A percentile compares a stretch with the other conserved stretches of the same genome.
phyloP scores from a whole-genome alignment of 306 rosid species.

The Hippophae gyantsensis region DNA sequence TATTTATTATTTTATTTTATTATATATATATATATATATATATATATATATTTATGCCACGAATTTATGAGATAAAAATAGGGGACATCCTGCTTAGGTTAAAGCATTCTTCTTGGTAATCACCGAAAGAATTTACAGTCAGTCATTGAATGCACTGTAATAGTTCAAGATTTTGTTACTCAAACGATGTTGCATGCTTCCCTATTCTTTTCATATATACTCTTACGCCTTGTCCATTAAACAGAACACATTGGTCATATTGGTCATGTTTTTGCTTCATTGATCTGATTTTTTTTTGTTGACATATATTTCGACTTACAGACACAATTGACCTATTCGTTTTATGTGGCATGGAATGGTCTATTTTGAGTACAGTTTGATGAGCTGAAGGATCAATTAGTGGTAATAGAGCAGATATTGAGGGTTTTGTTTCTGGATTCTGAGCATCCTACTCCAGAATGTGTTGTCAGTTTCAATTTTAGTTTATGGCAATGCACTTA shows the following conservation, averaged over 20 bases:
- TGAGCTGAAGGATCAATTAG: constrained; percentile 92
- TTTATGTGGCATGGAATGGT: neutral
- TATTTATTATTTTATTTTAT: too few relatives aligned
- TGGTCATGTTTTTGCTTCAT: neutral
- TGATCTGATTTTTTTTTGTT: neutral
- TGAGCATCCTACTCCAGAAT: constrained; percentile 68
- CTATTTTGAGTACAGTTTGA: constrained; percentile 52
- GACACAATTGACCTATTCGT: neutral
- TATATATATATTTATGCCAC: too few relatives aligned
- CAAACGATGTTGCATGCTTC: too few relatives aligned
- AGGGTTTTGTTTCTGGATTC: constrained; percentile 86
- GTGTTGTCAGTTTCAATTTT: constrained; percentile 8
- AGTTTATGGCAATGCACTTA: too few relatives aligned
- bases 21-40: too few relatives aligned
- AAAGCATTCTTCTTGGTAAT: too few relatives aligned
- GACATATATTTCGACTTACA: neutral
- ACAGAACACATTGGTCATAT: neutral
- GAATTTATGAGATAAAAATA: too few relatives aligned
- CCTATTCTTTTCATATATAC: too few relatives aligned
- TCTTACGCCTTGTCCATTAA: neutral
- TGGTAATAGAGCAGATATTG: constrained; percentile 73
- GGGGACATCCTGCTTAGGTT: too few relatives aligned
- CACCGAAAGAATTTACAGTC: too few relatives aligned
- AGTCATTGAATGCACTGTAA: too few relatives aligned
- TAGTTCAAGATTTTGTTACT: too few relatives aligned